Evolutionary conservation across 2,329 filamentous ascomycete species (phyloP), one percentile per base, ranked within the genome.

Genomic region (Xylariaceae sp.): DNA sequence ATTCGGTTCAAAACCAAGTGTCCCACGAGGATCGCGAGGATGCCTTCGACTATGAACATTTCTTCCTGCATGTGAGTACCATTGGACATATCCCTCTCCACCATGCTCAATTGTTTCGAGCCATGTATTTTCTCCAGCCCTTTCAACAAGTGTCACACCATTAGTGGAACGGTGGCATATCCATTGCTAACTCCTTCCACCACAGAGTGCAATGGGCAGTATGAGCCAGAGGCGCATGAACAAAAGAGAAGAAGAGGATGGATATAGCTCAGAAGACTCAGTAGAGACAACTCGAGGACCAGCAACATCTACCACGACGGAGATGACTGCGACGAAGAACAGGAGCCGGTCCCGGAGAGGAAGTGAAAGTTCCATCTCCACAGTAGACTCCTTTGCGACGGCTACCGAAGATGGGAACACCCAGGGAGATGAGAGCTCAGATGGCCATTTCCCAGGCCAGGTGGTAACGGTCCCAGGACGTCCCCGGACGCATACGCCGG

Each of bases 1-100:
- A 80, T 46, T 64, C 70, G 0, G 56, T 69, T 30, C 67, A 75
- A 35, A 69, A 75, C 32, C 70, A 72, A 7, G 62, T 83, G 5
- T 86, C 87, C 0, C 90, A 96, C 51, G 90, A 96, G 61, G 88
- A 95, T 56, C 83, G 90, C 14, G 80, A 89, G 45, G 90, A 96
- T 57, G 89, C 89, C 1, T 96, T 96, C 51, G 90, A 96, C 56
- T 96, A 96, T 43, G 85, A 94, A 57, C 81, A 94, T 54, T 95
- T 95, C 61, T 94, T 94, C 57, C 69, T 95, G 11, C 88, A 95
- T 57, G n/a, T n/a, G n/a, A n/a, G n/a, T n/a, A n/a, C n/a, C n/a
- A n/a, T n/a, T n/a, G n/a, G n/a, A n/a, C n/a, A n/a, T n/a, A n/a
- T n/a, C n/a, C n/a, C n/a, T n/a, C n/a, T n/a, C n/a, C n/a, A n/a